Evolutionary conservation across 2,329 filamentous ascomycete genomes (phyloP), one percentile per base, ranked within the genome.

Genomic region (Botrytis sinoallii): DNA sequence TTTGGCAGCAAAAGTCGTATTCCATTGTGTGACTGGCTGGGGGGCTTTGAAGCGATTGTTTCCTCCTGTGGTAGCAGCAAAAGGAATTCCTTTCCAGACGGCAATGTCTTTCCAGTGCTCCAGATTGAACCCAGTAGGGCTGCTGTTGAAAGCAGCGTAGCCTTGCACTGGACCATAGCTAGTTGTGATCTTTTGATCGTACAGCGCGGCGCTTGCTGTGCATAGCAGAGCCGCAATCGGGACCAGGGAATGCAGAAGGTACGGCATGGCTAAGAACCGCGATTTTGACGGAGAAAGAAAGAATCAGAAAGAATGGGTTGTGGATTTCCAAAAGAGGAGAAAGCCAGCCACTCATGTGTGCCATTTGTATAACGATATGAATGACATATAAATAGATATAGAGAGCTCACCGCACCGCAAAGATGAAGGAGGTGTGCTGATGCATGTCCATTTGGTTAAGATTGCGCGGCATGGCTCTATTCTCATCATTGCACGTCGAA

Each of bases 1-100:
- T 0, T 75, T 79, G n/a, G 80, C 80, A 48, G 78, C 55, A n/a
- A 79, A 74, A 18, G 75, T 77, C 18, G 74, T 55, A 35, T 77
- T 76, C 55, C 77, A 79, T 48, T 71, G 42, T 9, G 74, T 74
- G 25, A 75, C 70, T 61, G 76, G 72, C 65, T 81, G 79, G 55
- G 82, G 81, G 22, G 78, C 66, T 18, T 76, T 77, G 79, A 80
- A 82, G 74, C 83, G 77, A 52, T 52, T 52, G 74, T 84, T 84
- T 61, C 80, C 74, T 16, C 83, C 83, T 1, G 80, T 82, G 0
- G 82, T 84, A 1, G 84, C 3, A 83, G 82, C 9, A 38, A 40
- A 70, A 16, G 67, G 35, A 60, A 70, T 70, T 22, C 55, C 55
- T n/a, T 70, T 70, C 52, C 67, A 70, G 12, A 70, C 67, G 9